These are phyloP conservation scores for Tricladium varicosporioides DNA, from an alignment of 2,329 filamentous ascomycete species.

Conservation along the genomic window DNA sequence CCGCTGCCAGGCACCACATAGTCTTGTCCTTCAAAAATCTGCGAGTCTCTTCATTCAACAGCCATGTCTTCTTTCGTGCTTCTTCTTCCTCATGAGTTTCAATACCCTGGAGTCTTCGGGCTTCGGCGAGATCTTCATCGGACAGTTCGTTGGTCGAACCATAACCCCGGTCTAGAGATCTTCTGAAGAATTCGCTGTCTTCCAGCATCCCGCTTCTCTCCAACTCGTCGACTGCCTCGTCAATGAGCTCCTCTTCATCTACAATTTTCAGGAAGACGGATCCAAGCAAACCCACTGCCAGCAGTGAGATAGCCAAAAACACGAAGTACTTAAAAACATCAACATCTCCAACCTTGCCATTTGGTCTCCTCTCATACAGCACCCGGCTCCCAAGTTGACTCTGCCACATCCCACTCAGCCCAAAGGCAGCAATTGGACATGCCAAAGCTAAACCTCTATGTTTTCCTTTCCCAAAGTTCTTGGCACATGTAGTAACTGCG, in stretches of 20 bases:
- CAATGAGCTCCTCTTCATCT: slow-evolving; percentile 82
- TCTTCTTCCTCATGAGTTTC: slow-evolving; percentile 43
- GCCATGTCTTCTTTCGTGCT: slow-evolving; percentile 77
- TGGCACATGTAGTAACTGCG: slow-evolving; percentile 91
- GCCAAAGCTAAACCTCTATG: slow-evolving; percentile 88
- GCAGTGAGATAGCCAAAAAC: slow-evolving; percentile 73
- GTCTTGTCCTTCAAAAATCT: slow-evolving; percentile 83
- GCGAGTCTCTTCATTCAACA: slow-evolving; percentile 87
- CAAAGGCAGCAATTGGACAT: slow-evolving; percentile 87
- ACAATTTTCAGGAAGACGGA: slow-evolving; percentile 74
- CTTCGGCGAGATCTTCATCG: slow-evolving; percentile 45
- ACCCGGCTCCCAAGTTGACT: slow-evolving; percentile 81
- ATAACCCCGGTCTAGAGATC: slow-evolving; percentile 56
- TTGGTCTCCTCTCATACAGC: slow-evolving; percentile 65
- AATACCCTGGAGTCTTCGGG: slow-evolving; percentile 20
- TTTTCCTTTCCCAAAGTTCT: slow-evolving; percentile 91
- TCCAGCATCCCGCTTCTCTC: slow-evolving; percentile 82
- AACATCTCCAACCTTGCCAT: slow-evolving; percentile 62
- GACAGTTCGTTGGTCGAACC: slow-evolving; percentile 50
- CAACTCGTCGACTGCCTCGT: slow-evolving; percentile 86
- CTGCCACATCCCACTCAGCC: slow-evolving; percentile 92
- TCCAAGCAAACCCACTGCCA: slow-evolving; percentile 70
- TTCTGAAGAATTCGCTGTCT: slow-evolving; percentile 69
- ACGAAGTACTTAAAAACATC: slow-evolving; percentile 85
- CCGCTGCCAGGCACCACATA: slow-evolving; percentile 92